Evolutionary conservation across 768 basidiomycete species (phyloP).

Genomic region (Tylopilus vinaceipallidus): DNA sequence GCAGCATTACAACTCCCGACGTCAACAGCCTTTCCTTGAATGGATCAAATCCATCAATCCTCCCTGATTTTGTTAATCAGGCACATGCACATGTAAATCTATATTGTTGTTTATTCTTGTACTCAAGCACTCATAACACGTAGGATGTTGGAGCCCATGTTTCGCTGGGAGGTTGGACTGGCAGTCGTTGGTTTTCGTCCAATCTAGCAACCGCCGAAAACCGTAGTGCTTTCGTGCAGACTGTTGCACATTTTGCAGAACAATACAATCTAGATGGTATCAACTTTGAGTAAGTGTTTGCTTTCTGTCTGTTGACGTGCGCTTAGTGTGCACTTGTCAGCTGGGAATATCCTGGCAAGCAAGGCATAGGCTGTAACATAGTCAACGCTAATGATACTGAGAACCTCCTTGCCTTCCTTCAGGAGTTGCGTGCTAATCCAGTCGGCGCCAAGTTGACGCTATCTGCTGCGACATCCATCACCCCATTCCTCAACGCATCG

Average conservation of each 20-base stretch:
- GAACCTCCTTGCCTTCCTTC: slow-evolving; percentile 78
- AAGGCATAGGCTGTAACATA: slow-evolving; percentile 70
- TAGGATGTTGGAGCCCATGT: slow-evolving; percentile 57
- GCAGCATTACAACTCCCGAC: slow-evolving; percentile 35
- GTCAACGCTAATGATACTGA: slow-evolving; percentile 56
- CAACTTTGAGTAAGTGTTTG: slow-evolving; percentile 21
- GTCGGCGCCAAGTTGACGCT: slow-evolving; percentile 55
- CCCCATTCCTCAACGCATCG: slow-evolving; percentile 59
- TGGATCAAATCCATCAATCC: slow-evolving; percentile 44
- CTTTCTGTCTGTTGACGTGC: background rate
- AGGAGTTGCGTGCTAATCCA: slow-evolving; percentile 57
- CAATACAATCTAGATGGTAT: slow-evolving; percentile 57
- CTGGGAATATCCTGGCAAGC: slow-evolving; percentile 80
- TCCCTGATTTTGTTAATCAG: slow-evolving; percentile 55
- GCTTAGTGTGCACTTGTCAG: slow-evolving; percentile 38
- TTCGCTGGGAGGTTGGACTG: slow-evolving; percentile 72
- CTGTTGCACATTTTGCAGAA: slow-evolving; percentile 45
- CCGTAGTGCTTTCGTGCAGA: slow-evolving; percentile 65
- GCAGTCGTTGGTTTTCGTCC: slow-evolving; percentile 60
- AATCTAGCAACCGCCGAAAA: slow-evolving; percentile 54
- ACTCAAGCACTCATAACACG: background rate
- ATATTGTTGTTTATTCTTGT: background rate
- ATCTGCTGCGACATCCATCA: slow-evolving; percentile 64
- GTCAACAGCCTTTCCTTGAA: slow-evolving; percentile 32
- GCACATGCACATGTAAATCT: slow-evolving; percentile 37